Base-by-base conservation (phyloP, 805 yeast genomes). In the Pichia gijzeniarum region DNA sequence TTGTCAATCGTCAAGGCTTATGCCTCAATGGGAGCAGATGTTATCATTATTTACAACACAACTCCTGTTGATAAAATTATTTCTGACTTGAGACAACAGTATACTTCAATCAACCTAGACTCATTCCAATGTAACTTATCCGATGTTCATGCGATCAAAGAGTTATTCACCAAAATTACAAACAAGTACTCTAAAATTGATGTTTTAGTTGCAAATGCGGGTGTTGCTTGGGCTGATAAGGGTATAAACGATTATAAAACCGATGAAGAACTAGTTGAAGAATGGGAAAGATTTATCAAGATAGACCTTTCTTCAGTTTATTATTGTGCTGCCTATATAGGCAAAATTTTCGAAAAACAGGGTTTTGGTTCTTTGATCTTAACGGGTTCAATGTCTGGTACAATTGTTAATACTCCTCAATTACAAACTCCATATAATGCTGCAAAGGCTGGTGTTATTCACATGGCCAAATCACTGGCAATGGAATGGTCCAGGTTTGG, bases 341-440 rank as follows among this genome's bases (percentile, higher is more conserved):
- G 96, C 41, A 69, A 69, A 52, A 71, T 81, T 47, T 89, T 89
- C 73, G 77, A 77, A 62, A 68, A 74, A 56, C 88, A 85, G 59
- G 84, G 85, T 16, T 66, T 64, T 48, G 96, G 96, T 28, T 82
- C 95, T 1, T 71, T 89, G 55, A 79, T 88, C 54, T 73, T 85
- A 64, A 88, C 96, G 5, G 89, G 95, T 5, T 85, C 95, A 34
- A 88, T 88, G 85, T 83, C 93, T 22, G 96, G 86, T 14, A 88
- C 82, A 67, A 81, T 89, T 56, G 93, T 80, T 56, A 88, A 88
- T 64, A 77, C 80, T 50, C 96, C 96, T 20, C 93, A 89, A 64
- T 71, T 79, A 60, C 96, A 88, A 68, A 84, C 95, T 13, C 79
- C 84, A 34, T 87, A 87, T 70, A 87, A 87, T 59, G 86, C 88